Evolutionary conservation across 805 yeast genomes (phyloP), one percentile per base, ranked within the genome.

Genomic region (Candida hungchunana): DNA sequence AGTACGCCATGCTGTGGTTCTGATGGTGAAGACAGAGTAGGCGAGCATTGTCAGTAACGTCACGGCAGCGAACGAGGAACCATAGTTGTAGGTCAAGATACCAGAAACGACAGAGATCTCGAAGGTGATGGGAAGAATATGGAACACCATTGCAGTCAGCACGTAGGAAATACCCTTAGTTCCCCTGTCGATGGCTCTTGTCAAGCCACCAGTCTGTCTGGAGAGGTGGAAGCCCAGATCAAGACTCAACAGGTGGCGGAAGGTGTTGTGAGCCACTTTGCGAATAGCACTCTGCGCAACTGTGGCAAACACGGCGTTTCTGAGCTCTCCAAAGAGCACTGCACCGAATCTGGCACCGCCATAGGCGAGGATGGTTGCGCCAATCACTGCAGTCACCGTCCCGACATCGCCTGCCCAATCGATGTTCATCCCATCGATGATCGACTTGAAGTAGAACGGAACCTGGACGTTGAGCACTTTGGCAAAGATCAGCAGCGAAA

Each of bases 101-200:
- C 97, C 96, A 56, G 96, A 85, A 10, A 93, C 98, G 37, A 93
- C 81, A 3, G 84, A 73, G 35, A 93, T 93, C 58, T 93, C 98
- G 56, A 93, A 83, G 4, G 94, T 72, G 26, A 90, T 83, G 7
- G 98, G 98, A 22, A 90, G 67, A 24, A 93, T 89, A 58, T 93
- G 97, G 66, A 93, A 90, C n/a, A 93, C 96, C 95, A 90, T 85
- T 3, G 97, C 96, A 24, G 85, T 78, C 31, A 93, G 66, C 5
- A 93, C 97, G 50, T 84, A 89, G 10, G 94, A 81, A 36, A 93
- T 90, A 65, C 98, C 98, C 51, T 93, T 90, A 1, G 97, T 90
- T 59, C 98, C 98, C 46, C 98, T 70, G 53, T 93, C 98, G 52
- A 93, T 93, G 2, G 97, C 97, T 43, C 98, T 69, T 0, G 97